phyloP scores from a whole-genome alignment of 257 asterid genomes.

The Nyctanthes arbortristis region DNA sequence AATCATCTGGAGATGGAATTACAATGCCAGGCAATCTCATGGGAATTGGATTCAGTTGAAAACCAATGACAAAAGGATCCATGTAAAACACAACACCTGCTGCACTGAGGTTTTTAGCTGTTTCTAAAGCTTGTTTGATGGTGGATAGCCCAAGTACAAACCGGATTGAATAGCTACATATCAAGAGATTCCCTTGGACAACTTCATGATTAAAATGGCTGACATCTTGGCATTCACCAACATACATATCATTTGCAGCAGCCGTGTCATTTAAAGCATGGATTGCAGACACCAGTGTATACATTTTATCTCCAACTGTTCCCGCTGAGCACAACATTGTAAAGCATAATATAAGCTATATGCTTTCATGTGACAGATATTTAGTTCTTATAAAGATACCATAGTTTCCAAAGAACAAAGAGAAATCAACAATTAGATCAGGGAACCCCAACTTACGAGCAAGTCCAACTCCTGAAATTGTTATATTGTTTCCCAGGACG shows the following conservation, averaged over 20 bases:
- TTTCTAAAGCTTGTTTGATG: conserved; percentile 79
- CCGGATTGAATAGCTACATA: conserved; percentile 97
- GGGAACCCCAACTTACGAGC: conserved; percentile 69
- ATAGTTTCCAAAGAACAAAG: neutral
- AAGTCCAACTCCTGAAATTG: conserved; percentile 92
- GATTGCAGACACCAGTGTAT: conserved; percentile 75
- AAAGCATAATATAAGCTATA: neutral
- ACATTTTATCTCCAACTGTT: conserved; percentile 56
- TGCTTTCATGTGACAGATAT: neutral
- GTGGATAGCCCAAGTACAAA: conserved; percentile 96
- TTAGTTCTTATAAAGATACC: neutral
- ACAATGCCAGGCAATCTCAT: conserved; percentile 86
- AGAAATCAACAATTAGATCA: neutral
- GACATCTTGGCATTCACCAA: conserved; percentile 91
- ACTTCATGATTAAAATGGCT: conserved; percentile 55
- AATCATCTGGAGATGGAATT: conserved; percentile 84
- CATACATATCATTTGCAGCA: conserved; percentile 63
- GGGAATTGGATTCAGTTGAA: conserved; percentile 87
- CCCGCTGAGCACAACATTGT: conserved; percentile 68
- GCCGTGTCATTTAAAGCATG: conserved; percentile 67
- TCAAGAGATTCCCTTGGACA: conserved; percentile 75
- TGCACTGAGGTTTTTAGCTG: conserved; percentile 80
- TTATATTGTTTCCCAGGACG: conserved; percentile 78
- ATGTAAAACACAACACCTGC: conserved; percentile 90
- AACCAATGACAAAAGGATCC: conserved; percentile 94